phyloP scores from a whole-genome alignment of 441 rosid species.

The Viola pubescens region DNA sequence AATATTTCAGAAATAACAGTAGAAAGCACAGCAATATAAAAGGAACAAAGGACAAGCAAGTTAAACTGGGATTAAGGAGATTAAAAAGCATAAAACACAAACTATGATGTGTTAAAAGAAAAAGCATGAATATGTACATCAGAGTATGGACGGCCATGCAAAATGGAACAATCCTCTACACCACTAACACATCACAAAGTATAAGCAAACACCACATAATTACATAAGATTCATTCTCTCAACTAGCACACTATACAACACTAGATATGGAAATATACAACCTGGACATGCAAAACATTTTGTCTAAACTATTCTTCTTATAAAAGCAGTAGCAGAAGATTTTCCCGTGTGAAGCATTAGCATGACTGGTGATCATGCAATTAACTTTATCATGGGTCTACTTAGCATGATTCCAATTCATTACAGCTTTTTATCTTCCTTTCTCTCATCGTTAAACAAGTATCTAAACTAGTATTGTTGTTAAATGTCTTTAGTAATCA shows the following conservation, averaged over 20 bases:
- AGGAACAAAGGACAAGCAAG: neutral
- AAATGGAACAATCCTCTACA: too few species aligned
- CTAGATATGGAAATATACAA: too few species aligned
- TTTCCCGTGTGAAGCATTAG: slow-evolving; percentile 1
- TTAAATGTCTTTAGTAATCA: neutral
- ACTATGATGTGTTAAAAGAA: neutral
- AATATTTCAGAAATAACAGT: neutral
- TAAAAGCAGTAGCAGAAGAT: neutral
- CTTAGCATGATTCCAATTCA: neutral
- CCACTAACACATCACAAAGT: too few species aligned
- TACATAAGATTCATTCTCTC: too few species aligned
- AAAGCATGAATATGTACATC: too few species aligned
- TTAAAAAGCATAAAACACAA: neutral
- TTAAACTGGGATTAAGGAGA: neutral
- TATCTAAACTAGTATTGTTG: neutral
- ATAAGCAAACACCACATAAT: too few species aligned
- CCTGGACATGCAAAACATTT: too few species aligned
- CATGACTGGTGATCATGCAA: neutral
- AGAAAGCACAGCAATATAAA: neutral
- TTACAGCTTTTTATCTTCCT: neutral
- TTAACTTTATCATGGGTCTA: neutral
- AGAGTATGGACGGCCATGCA: too few species aligned
- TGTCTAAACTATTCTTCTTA: too few species aligned
- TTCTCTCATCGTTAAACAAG: neutral
- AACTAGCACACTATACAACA: too few species aligned